A percentile compares a stretch with the other conserved stretches of the same genome.
Evolutionary conservation across 2,329 filamentous ascomycete genomes (phyloP).

Genomic region (Aulographum hederae): DNA sequence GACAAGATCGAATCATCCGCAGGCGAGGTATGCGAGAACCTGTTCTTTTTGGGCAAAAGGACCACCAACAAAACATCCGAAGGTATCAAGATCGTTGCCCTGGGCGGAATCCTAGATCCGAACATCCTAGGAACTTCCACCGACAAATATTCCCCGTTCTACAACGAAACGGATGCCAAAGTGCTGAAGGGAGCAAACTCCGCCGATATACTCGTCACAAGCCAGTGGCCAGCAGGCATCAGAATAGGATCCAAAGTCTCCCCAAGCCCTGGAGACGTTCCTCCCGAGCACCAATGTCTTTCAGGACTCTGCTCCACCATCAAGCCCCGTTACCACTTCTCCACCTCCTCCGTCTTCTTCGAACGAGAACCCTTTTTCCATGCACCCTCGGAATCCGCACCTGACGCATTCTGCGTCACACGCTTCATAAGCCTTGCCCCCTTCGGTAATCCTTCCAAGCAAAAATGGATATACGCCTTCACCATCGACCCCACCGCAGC

Average conservation of each 20-base stretch:
- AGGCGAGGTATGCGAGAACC: constrained; percentile 65
- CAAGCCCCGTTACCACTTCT: constrained; percentile 86
- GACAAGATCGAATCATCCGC: constrained; percentile 55
- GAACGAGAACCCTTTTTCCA: constrained; percentile 91
- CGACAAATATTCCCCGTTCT: constrained; percentile 59
- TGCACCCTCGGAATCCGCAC: constrained; percentile 24
- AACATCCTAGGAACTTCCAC: constrained; percentile 44
- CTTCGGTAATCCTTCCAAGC: constrained; percentile 56
- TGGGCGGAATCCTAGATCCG: constrained; percentile 57
- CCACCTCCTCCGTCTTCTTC: constrained; percentile 55
- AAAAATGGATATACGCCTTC: constrained; percentile 61
- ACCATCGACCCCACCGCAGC: constrained; percentile 45
- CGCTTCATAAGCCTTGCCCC: constrained; percentile 80
- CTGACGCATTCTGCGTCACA: constrained; percentile 46
- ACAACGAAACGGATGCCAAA: constrained; percentile 60
- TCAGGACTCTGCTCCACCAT: constrained; percentile 61
- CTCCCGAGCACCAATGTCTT: constrained; percentile 41
- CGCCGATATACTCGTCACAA: constrained; percentile 75
- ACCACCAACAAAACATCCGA: constrained; percentile 79
- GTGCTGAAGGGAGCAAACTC: constrained; percentile 56
- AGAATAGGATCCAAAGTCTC: constrained; percentile 47
- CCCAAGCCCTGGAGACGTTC: constrained; percentile 26
- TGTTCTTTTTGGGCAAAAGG: constrained; percentile 77
- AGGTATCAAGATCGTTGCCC: constrained; percentile 67
- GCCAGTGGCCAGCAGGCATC: constrained; percentile 65